Evolutionary conservation across 192 early-diverging fungal genomes (phyloP), one percentile per base, ranked within the genome.

Genomic region (Backusella mclennaniae): DNA sequence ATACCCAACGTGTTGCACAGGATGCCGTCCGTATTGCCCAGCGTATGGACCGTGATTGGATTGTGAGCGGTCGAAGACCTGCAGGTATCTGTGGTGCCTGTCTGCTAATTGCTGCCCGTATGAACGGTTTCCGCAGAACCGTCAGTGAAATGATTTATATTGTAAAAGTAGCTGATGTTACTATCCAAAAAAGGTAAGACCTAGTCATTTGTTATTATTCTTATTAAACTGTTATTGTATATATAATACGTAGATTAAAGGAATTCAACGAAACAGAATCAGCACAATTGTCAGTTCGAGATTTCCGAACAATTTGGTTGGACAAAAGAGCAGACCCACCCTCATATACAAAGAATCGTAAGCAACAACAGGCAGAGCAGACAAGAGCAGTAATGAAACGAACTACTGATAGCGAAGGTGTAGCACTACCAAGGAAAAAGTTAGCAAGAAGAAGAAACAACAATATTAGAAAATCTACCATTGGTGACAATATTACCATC

Each of bases 31-130:
- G 94, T 0, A 80, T 99, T 33, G 95, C 94, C 0, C 88, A 91
- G 71, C 85, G 97, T 38, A 96, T 99, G 96, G 92, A 95, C 71
- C 89, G 96, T 23, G 96, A 98, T 85, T 99, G 96, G 96, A 94
- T 98, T 70, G 84, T 89, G 71, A 92, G 88, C 0, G 97, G 97
- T 46, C 88, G 97, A 69, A 89, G 95, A 4, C 96, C 96, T 5
- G 89, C 95, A 14, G 97, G 97, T 66, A 95, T 99, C 33, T 99
- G 97, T 84, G 97, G 95, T 8, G 96, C 96, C 3, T 92, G 94
- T 75, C 79, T 99, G 36, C 86, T 95, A 23, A 93, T 98, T 76
- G 93, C 97, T 2, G 94, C 96, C 2, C 84, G 96, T 67, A 95
- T 98, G 92, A 92, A 98, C 75, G 93, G 95, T 44, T 99, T 95